Evolutionary conservation across 1,284 basidiomycete genomes (phyloP).

Genomic region (Moniliella sp.): DNA sequence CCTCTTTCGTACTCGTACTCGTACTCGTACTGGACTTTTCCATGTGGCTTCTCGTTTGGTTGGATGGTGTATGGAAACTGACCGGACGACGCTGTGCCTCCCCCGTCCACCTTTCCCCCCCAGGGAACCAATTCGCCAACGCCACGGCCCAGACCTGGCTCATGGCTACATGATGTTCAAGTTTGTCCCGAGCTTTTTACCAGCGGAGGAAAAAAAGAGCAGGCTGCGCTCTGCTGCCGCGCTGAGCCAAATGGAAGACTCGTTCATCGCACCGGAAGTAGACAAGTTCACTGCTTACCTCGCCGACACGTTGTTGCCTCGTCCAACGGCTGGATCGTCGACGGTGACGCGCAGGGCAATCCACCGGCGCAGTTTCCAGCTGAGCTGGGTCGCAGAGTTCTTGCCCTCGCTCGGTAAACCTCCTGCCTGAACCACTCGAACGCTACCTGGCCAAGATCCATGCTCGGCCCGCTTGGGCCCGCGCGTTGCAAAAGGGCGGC

Average conservation of each 20-base stretch:
- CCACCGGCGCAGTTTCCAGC: slow-evolving; percentile 31
- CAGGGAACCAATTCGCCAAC: no score
- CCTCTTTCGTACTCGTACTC: background rate
- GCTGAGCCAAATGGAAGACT: no score
- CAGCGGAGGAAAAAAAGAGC: no score
- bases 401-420: slow-evolving; percentile 11
- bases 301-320: no score
- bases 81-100: slow-evolving; percentile 24
- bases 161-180: no score
- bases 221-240: no score
- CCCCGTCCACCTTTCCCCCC: slow-evolving; percentile 15
- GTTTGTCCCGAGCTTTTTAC: no score
- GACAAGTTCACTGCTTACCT: background rate
- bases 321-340: background rate
- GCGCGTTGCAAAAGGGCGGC: slow-evolving; percentile 23
- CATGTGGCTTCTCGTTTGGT: background rate
- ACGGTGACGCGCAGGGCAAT: slow-evolving; percentile 24
- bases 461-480: slow-evolving; percentile 17
- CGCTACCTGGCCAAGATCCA: slow-evolving; percentile 22
- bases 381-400: slow-evolving; percentile 28
- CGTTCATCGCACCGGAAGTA: slow-evolving; percentile 15
- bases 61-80: slow-evolving; percentile 11
- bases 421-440: slow-evolving; percentile 11
- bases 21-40: background rate
- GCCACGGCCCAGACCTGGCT: no score